Evolutionary conservation across 2,329 filamentous ascomycete species (phyloP).

Genomic region (Zasmidium cellare): DNA sequence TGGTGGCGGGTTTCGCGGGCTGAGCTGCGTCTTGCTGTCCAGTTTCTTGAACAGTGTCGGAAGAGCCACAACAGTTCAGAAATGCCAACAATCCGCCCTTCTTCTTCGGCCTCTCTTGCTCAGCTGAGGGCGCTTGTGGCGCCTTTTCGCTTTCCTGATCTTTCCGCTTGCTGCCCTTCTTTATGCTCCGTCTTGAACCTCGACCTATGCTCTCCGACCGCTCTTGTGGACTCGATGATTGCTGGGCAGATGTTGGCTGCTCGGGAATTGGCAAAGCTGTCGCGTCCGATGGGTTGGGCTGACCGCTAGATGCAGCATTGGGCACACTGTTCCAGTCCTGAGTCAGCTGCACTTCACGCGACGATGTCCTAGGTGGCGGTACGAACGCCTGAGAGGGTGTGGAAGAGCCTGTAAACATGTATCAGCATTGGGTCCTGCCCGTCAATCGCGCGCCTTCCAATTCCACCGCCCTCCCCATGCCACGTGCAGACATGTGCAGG

Average conservation of each 20-base stretch:
- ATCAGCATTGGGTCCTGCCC: slow-evolving; percentile 8
- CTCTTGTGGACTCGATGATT: slow-evolving; percentile 21
- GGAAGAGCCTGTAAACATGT: slow-evolving; percentile 19
- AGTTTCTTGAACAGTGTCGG: slow-evolving; percentile 60
- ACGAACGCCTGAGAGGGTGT: slow-evolving; percentile 24
- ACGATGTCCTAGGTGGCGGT: slow-evolving; percentile 19
- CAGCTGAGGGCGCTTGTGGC: slow-evolving; percentile 34
- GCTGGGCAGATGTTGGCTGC: slow-evolving; percentile 8
- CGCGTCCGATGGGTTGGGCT: neutral
- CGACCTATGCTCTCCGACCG: slow-evolving; percentile 44
- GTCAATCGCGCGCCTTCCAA: slow-evolving; percentile 1
- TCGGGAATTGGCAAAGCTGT: neutral
- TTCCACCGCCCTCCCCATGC: slow-evolving; percentile 6
- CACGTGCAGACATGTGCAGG: neutral
- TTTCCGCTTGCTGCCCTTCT: slow-evolving; percentile 47
- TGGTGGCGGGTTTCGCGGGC: slow-evolving; percentile 44
- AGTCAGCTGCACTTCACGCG: slow-evolving; percentile 17
- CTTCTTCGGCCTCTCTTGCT: slow-evolving; percentile 41
- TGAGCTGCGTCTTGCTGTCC: slow-evolving; percentile 55
- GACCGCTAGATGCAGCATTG: slow-evolving; percentile 12
- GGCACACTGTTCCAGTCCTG: slow-evolving; percentile 17
- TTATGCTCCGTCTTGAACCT: slow-evolving; percentile 48
- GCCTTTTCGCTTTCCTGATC: slow-evolving; percentile 44
- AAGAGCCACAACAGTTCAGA: slow-evolving; percentile 66
- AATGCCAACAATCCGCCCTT: slow-evolving; percentile 50